phyloP scores from a whole-genome alignment of 2,329 filamentous ascomycete genomes.

The Fusarium citri region DNA sequence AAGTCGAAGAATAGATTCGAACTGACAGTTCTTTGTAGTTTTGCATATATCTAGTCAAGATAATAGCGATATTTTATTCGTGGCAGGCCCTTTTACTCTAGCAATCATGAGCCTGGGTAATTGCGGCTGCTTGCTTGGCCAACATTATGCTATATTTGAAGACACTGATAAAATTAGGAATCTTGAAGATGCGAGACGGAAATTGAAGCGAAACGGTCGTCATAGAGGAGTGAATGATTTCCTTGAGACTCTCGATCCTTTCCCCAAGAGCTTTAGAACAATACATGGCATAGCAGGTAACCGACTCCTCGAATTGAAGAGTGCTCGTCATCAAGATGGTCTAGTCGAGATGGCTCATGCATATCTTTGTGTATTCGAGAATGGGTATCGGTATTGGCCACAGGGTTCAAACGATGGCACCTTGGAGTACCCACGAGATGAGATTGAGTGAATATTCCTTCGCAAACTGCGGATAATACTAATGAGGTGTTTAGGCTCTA shows the following conservation, averaged over 20 bases:
- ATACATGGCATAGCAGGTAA: not conserved
- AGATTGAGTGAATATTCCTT: not conserved
- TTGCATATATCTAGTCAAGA: not conserved
- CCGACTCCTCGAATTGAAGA: not conserved
- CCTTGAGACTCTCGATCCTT: not conserved
- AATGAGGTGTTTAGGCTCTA: slow-evolving; percentile 1
- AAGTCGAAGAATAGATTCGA: not conserved
- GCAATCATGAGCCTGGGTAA: not conserved
- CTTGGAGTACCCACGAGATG: not conserved
- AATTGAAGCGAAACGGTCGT: not conserved
- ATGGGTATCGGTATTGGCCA: slow-evolving; percentile 11
- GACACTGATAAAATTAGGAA: not conserved
- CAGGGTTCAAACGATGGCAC: not conserved
- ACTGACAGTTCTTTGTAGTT: not conserved
- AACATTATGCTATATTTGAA: not conserved
- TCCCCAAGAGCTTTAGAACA: not conserved
- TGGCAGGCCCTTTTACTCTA: rapidly evolving
- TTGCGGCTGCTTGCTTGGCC: slow-evolving; percentile 11
- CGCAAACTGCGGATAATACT: rapidly evolving
- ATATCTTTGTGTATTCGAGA: not conserved
- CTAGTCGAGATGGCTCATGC: slow-evolving; percentile 17
- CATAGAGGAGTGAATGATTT: not conserved
- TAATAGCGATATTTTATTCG: rapidly evolving
- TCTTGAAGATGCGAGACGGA: not conserved
- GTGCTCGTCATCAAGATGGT: not conserved